Base-by-base conservation (phyloP, 1,139 yeast genomes). In the Suhomyces guaymorum region DNA sequence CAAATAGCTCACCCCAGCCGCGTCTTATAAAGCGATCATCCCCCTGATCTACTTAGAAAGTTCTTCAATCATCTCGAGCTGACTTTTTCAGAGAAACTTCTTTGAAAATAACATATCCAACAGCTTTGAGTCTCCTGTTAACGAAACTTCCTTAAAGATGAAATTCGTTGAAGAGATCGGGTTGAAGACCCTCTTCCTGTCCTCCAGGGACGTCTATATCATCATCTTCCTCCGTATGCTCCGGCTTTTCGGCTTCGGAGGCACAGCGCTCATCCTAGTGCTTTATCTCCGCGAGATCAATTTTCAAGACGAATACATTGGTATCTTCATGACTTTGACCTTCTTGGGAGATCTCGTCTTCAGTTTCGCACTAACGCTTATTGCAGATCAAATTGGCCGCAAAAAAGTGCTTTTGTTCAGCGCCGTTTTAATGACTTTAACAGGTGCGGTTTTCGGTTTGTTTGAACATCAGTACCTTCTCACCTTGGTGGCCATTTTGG, bases 161-260 rank as follows among this genome's bases (percentile, higher is more conserved):
- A 24, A 29, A 3, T 9, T 33, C 7, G 8, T 17, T 10, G 28
- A 28, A 4, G 66, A 62, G 36, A 48, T 62, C 16, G 68, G 68
- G 1, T 31, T 60, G 11, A 26, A 33, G 11, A 61, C 70, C 8
- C 44, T 66, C 12, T 15, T 50, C 12, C 32, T 32, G 2, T 48
- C 65, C 3, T 46, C 55, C n/a, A 34, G 41, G 15, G 70, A 65
- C 46, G 62, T 63, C 2, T 58, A 53, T 33, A 28, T 65, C 13
- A 53, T 66, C 23, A 55, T 66, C 6, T 32, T 49, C 2, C 48
- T 66, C 14, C 47, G 72, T 20, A 65, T 66, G 65, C 46, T 63
- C n/a, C 50, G 73, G 33, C 49, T 66, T 17, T 42, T 63, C 13
- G 68, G 66, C 1, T 71, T 67, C 43, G 73, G 75, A 17, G 72